Evolutionary conservation across 2,329 filamentous ascomycete genomes (phyloP), one percentile per base, ranked within the genome.

Genomic region (Ascochyta koolunga): DNA sequence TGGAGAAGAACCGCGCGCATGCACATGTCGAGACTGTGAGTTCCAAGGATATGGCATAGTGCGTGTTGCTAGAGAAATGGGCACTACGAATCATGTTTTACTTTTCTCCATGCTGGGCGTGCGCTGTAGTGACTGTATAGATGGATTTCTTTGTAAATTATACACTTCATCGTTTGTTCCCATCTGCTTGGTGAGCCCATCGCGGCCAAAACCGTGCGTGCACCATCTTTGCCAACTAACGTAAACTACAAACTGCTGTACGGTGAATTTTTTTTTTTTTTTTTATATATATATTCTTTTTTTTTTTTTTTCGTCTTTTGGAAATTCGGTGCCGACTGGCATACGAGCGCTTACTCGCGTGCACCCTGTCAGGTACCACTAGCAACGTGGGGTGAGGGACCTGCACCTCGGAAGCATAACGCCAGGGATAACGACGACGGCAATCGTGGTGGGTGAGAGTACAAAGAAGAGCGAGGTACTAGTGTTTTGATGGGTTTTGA

Each of bases 11-110:
- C 31, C 62, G 54, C 22, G 58, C 56, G 7, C 50, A 51, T n/a
- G 51, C 65, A 4, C 67, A 70, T 42, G 53, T 71, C 19, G 68
- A 71, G 60, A 35, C 66, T 25, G 59, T 71, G 16, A 41, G 47
- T 32, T 64, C 65, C 15, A 65, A 61, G 45, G 41, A 53, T 32
- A 45, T 45, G 40, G 45, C 36, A 29, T 54, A 48, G 38, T 32
- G 37, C 37, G 10, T n/a, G n/a, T n/a, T n/a, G n/a, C n/a, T n/a
- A n/a, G n/a, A n/a, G n/a, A n/a, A n/a, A n/a, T n/a, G n/a, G n/a
- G n/a, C n/a, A n/a, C n/a, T n/a, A n/a, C n/a, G n/a, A 39, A 18
- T 39, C 7, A 11, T 42, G 25, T 47, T 48, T 39, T 54, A 48
- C 16, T 44, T 39, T n/a, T n/a, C n/a, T n/a, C n/a, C n/a, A n/a